phyloP scores from a whole-genome alignment of 805 yeast species.

The Tetrapisispora fleetii region DNA sequence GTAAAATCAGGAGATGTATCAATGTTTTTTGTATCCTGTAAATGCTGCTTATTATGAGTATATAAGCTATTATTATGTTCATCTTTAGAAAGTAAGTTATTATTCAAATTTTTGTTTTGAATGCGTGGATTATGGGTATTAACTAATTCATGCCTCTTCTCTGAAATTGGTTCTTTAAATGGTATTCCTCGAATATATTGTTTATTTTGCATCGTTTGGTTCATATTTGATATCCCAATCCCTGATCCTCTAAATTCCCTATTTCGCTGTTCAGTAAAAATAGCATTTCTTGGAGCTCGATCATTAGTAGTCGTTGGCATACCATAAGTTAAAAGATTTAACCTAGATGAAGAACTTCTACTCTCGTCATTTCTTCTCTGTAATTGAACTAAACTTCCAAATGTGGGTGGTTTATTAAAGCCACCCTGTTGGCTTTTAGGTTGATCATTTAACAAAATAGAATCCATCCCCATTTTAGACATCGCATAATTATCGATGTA shows the following conservation, averaged over 20 bases:
- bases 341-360: conserved; percentile 1
- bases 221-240: conserved; percentile 1
- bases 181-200: background rate
- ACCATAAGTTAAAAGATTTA: conserved; percentile 1
- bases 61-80: background rate
- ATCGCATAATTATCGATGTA: conserved; percentile 45
- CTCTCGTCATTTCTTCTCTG: conserved; percentile 3
- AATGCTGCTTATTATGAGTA: background rate
- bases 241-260: conserved; percentile 1
- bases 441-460: conserved; percentile 6
- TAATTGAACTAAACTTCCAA: conserved; percentile 4
- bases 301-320: conserved; percentile 5
- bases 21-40: background rate
- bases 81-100: background rate
- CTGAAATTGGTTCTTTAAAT: background rate
- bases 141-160: no score
- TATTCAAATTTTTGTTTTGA: background rate
- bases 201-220: background rate
- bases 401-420: conserved; percentile 1
- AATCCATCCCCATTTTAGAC: conserved; percentile 14
- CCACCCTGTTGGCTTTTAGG: background rate
- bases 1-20: background rate
- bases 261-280: background rate
- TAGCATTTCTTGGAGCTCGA: conserved; percentile 5
- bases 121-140: background rate